Evolutionary conservation across 2,329 filamentous ascomycete genomes (phyloP).

Genomic region (Monilinia polystroma): DNA sequence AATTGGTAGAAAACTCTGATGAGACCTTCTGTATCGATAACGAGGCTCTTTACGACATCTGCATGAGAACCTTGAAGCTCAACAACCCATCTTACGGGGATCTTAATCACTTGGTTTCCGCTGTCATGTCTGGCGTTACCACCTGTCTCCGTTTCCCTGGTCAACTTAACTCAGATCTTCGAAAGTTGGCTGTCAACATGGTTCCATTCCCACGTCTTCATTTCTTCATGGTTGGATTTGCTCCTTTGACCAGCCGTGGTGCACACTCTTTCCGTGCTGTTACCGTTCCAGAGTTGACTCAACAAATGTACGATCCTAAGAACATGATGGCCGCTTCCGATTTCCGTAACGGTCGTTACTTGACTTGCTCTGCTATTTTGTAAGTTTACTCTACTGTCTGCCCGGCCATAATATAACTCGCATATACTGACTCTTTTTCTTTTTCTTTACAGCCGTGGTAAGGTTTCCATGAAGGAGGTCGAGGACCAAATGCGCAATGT

Average conservation of each 20-base stretch:
- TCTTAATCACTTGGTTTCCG: conserved; percentile 98
- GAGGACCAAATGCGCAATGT: conserved; percentile 99
- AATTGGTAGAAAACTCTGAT: conserved; percentile 99
- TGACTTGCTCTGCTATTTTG: conserved; percentile 99
- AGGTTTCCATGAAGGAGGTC: conserved; percentile 99
- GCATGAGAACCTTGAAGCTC: conserved; percentile 99
- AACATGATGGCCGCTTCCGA: conserved; percentile 99
- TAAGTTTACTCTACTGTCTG: conserved; percentile 32
- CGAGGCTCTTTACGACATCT: conserved; percentile 99
- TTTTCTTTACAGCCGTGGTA: conserved; percentile 72
- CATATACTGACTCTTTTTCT: conserved; percentile 37
- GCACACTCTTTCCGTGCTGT: conserved; percentile 96
- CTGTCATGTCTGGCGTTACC: conserved; percentile 99
- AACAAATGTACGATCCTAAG: conserved; percentile 99
- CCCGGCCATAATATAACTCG: neutral
- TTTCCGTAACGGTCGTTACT: conserved; percentile 99
- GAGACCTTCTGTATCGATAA: conserved; percentile 99
- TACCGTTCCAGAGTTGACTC: conserved; percentile 95
- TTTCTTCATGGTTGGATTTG: conserved; percentile 99
- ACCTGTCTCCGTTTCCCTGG: conserved; percentile 99
- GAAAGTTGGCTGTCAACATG: conserved; percentile 99
- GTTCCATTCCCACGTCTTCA: conserved; percentile 99
- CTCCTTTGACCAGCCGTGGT: conserved; percentile 90
- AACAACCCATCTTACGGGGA: conserved; percentile 98
- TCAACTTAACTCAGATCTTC: conserved; percentile 99